Evolutionary conservation across 2,329 filamentous ascomycete genomes (phyloP).

Genomic region (Cercospora brassicicola): DNA sequence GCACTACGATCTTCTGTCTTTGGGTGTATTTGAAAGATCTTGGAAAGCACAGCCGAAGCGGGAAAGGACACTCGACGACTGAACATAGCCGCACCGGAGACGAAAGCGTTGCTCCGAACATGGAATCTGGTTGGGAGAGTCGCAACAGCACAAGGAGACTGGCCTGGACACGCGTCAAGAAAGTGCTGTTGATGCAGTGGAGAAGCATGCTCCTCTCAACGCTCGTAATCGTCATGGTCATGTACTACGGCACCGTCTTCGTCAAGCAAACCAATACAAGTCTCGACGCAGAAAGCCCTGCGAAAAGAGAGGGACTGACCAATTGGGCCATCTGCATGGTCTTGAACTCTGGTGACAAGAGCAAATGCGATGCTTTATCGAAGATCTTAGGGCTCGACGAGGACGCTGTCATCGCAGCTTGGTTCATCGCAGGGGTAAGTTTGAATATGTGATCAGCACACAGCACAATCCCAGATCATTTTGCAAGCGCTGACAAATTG

Average conservation of each 20-base stretch:
- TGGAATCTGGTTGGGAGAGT: conserved; percentile 1
- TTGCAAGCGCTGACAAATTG: background rate
- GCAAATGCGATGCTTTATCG: conserved; percentile 60
- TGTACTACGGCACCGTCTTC: conserved; percentile 81
- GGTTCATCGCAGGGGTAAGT: conserved; percentile 63
- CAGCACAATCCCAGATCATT: background rate
- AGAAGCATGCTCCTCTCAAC: conserved; percentile 76
- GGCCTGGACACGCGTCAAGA: conserved; percentile 66
- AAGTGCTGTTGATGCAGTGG: conserved; percentile 79
- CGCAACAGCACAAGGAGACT: conserved; percentile 20
- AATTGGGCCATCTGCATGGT: conserved; percentile 68
- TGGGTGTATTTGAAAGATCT: conserved; percentile 37
- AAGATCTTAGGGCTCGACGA: conserved; percentile 57
- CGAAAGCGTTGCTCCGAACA: conserved; percentile 13
- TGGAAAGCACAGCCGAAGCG: conserved; percentile 4
- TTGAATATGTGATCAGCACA: background rate
- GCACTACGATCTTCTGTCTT: conserved; percentile 41
- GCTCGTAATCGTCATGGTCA: conserved; percentile 74
- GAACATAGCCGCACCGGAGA: background rate
- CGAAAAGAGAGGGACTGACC: conserved; percentile 50
- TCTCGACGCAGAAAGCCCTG: conserved; percentile 55
- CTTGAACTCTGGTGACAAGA: conserved; percentile 58
- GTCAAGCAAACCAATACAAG: conserved; percentile 65
- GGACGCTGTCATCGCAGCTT: conserved; percentile 67
- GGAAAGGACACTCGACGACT: background rate